These are phyloP conservation scores for Cyberlindnera maclurae DNA, from an alignment of 805 yeast species.

Conservation along the genomic window DNA sequence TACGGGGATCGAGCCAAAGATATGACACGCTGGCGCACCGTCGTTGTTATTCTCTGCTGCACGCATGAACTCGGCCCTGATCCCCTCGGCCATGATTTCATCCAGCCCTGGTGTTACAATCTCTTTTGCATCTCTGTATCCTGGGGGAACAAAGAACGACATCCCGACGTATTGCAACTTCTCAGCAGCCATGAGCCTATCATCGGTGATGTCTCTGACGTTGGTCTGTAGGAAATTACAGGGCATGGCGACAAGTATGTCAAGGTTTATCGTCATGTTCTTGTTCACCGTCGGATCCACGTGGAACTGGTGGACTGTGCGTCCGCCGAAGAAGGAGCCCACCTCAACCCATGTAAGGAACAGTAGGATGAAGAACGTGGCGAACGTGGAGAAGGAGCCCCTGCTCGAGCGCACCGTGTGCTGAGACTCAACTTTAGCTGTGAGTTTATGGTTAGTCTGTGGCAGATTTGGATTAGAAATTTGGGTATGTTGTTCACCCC, in stretches of 20 bases:
- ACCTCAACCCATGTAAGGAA: slow-evolving; percentile 77
- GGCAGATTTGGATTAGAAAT: too few relatives aligned
- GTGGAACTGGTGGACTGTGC: slow-evolving; percentile 65
- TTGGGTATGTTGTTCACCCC: not conserved
- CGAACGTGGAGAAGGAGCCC: slow-evolving; percentile 68
- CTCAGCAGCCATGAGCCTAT: slow-evolving; percentile 72
- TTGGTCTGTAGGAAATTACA: slow-evolving; percentile 71
- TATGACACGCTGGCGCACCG: slow-evolving; percentile 73
- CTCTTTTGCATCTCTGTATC: slow-evolving; percentile 36
- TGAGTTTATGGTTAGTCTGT: not conserved
- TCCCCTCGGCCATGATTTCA: slow-evolving; percentile 55
- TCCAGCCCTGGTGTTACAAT: slow-evolving; percentile 58
- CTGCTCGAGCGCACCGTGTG: slow-evolving; percentile 68
- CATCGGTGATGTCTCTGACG: slow-evolving; percentile 72
- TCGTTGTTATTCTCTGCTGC: slow-evolving; percentile 25
- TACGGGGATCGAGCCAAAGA: slow-evolving; percentile 77
- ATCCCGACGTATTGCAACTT: slow-evolving; percentile 64
- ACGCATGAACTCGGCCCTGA: slow-evolving; percentile 56
- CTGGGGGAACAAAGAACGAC: slow-evolving; percentile 45
- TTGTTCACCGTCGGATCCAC: slow-evolving; percentile 60
- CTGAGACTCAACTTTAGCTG: slow-evolving; percentile 61
- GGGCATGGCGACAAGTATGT: slow-evolving; percentile 76
- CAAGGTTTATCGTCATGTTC: slow-evolving; percentile 65
- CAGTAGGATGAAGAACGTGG: slow-evolving; percentile 54
- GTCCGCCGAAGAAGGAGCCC: slow-evolving; percentile 81